Conservation (phyloP, 768 basidiomycete species). For the Porpolomopsis calyptriformis region DNA sequence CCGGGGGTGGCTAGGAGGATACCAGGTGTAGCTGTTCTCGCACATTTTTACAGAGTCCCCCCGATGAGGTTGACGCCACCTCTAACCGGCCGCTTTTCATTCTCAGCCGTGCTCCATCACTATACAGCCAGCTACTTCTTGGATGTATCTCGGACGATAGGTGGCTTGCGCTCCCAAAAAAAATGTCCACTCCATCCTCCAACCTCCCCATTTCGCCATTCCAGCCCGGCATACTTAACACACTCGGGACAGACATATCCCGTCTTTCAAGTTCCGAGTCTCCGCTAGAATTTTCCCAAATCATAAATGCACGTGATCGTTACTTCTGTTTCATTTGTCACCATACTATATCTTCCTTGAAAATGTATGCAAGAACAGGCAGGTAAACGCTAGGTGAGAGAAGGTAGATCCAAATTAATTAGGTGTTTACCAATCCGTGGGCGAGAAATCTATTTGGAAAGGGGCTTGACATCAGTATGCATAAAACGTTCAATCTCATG, state of each 20-base stretch:
- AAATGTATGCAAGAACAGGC: too few relatives aligned
- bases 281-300: background rate
- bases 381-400: too few relatives aligned
- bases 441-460: background rate
- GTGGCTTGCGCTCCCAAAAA: too few relatives aligned
- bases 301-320: background rate
- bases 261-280: background rate
- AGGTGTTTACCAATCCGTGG: too few relatives aligned
- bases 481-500: too few relatives aligned
- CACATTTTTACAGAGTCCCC: slow-evolving; percentile 11
- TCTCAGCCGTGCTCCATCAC: slow-evolving; percentile 1
- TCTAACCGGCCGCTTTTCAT: slow-evolving; percentile 4
- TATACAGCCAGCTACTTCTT: background rate
- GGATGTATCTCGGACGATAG: slow-evolving; percentile 10
- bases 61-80: slow-evolving; percentile 6
- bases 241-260: background rate
- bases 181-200: too few relatives aligned
- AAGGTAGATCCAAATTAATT: too few relatives aligned
- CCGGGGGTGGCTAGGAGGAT: slow-evolving; percentile 49
- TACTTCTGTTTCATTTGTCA: too few relatives aligned
- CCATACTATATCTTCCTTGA: too few relatives aligned
- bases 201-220: too few relatives aligned
- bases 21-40: slow-evolving; percentile 28
- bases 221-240: background rate
- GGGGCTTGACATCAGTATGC: too few relatives aligned